Conservation (phyloP, 129 eudicot genomes). For the sunflower (Helianthus annuus) region HanXRQr2.0-SUNRISE NC_035444.2:138459181-138459680, state of each 20-base stretch:
- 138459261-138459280: constrained; percentile 23
- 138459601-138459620: not conserved
- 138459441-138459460: constrained; percentile 91
- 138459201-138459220: not conserved
- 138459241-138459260: constrained; percentile 62
- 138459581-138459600: not conserved
- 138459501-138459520: constrained; percentile 66
- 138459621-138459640: not conserved
- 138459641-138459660: not conserved
- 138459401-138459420: constrained; percentile 23
- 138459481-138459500: constrained; percentile 45
- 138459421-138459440: constrained; percentile 34
- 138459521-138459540: constrained; percentile 58
- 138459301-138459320: constrained; percentile 60
- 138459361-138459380: constrained; percentile 61
- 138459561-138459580: constrained; percentile 22
- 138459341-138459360: constrained; percentile 42
- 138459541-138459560: constrained; percentile 44
- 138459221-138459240: constrained; percentile 41
- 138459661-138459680: not conserved
- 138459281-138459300: constrained; percentile 43
- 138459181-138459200: not conserved
- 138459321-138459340: constrained; percentile 75
- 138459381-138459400: constrained; percentile 59
- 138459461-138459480: constrained; percentile 55